Percentiles rank a stretch among this genome's conserved stretches.
Conservation (phyloP, 2,329 filamentous ascomycete genomes). For the Lanzia echinophila region DNA sequence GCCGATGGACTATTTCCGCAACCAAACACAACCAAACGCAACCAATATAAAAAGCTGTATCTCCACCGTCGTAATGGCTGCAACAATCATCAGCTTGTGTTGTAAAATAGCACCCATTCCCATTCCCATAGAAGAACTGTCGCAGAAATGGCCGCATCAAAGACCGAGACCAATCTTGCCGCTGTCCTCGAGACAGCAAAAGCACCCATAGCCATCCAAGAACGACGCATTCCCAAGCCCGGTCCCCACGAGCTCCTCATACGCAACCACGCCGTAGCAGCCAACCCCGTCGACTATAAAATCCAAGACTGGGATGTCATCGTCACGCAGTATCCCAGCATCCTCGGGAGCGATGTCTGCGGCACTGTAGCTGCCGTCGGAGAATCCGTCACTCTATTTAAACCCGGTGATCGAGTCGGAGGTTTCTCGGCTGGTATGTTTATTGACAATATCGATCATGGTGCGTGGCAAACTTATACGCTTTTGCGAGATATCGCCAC, state of each 20-base stretch:
- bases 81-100: too few relatives aligned
- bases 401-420: conserved; percentile 37
- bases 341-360: conserved; percentile 31
- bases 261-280: conserved; percentile 31
- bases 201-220: conserved; percentile 28
- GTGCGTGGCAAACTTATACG: conserved; percentile 38
- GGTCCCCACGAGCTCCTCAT: conserved; percentile 30
- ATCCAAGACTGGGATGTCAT: conserved; percentile 26
- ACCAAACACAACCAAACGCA: too few relatives aligned
- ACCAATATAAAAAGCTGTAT: too few relatives aligned
- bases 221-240: conserved; percentile 32
- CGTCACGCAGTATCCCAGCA: conserved; percentile 25
- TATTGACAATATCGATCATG: conserved; percentile 28
- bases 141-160: conserved; percentile 7
- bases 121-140: too few relatives aligned
- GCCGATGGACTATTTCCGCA: too few relatives aligned
- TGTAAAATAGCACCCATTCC: too few relatives aligned
- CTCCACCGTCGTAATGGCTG: too few relatives aligned
- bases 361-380: conserved; percentile 16
- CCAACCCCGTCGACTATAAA: conserved; percentile 35
- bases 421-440: conserved; percentile 38
- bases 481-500: conserved; percentile 38
- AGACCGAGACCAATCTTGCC: conserved; percentile 12
- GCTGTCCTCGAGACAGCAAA: conserved; percentile 24
- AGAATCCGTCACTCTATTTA: conserved; percentile 17